Evolutionary conservation across 2,329 filamentous ascomycete genomes (phyloP).

Genomic region (Paramyrothecium sp.): DNA sequence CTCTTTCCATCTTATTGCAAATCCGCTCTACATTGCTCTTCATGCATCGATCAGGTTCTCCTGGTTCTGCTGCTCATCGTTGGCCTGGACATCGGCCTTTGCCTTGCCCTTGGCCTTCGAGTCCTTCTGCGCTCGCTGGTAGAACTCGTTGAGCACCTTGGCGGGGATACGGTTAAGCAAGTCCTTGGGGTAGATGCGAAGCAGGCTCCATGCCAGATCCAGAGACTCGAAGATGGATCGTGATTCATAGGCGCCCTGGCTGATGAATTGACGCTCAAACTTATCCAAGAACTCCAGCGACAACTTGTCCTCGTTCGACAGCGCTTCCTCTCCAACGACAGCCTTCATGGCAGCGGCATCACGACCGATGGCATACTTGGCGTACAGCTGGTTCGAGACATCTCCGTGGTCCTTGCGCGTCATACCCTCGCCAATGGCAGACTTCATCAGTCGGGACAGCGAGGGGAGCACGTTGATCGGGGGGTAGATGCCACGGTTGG

Average conservation of each 20-base stretch:
- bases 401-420: slow-evolving; percentile 96
- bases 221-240: slow-evolving; percentile 90
- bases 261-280: slow-evolving; percentile 94
- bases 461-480: slow-evolving; percentile 98
- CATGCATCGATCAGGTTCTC: slow-evolving; percentile 63
- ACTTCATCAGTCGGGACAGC: slow-evolving; percentile 99
- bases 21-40: slow-evolving; percentile 8
- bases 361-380: slow-evolving; percentile 98
- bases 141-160: slow-evolving; percentile 81
- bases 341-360: slow-evolving; percentile 99
- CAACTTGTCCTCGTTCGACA: slow-evolving; percentile 95
- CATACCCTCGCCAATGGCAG: slow-evolving; percentile 95
- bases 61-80: slow-evolving; percentile 44
- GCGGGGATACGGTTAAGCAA: slow-evolving; percentile 91
- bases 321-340: slow-evolving; percentile 95
- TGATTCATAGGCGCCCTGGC: slow-evolving; percentile 88
- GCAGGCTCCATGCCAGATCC: slow-evolving; percentile 92
- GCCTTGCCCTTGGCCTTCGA: slow-evolving; percentile 63
- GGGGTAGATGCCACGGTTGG: slow-evolving; percentile 98
- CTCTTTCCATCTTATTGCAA: slow-evolving; percentile 21
- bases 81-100: slow-evolving; percentile 37
- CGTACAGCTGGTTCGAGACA: slow-evolving; percentile 98
- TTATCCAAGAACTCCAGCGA: slow-evolving; percentile 98
- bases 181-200: slow-evolving; percentile 97
- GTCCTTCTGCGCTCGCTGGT: slow-evolving; percentile 65